Evolutionary conservation across 192 early-diverging fungal species (phyloP), one percentile per base, ranked within the genome.

Genomic region (Geranomyces variabilis): DNA sequence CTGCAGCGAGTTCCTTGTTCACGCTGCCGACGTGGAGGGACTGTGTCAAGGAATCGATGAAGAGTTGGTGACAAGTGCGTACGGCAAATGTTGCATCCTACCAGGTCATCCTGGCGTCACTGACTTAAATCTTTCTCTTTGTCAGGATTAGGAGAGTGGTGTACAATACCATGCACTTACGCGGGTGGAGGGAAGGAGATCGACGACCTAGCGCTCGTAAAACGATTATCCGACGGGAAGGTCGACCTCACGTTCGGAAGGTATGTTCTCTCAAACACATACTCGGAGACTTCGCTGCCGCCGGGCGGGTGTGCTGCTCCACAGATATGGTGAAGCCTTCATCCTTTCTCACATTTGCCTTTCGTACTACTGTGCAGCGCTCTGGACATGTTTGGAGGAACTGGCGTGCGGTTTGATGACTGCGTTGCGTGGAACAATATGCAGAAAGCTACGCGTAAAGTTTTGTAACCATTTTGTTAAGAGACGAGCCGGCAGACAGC

Each of bases 21-120:
- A 99, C 77, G 97, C 97, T 0, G 95, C 97, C 1, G 96, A 99
- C 75, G 96, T 99, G 29, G 97, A 99, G 72, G 97, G 97, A 3
- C 80, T 98, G 29, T 97, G 95, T 76, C 83, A 90, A 49, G 97
- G 97, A 10, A 93, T 99, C 63, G 97, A 99, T 68, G 78, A 84
- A 67, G 87, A 89, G 9, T 89, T 99, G 28, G 97, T 99, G 0
- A 64, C 82, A 80, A 72, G 88, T 87, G 69, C 66, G 77, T 69
- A 8, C 13, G 36, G 5, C 36, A 24, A 69, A 58, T 43, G 28
- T 36, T 31, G 53, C 19, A 21, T 24, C 55, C 10, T 31, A 21
- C 12, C 30, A 49, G 19, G 22, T 58, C 64, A 0, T 63, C 22
- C 36, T 7, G 8, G 61, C 28, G 24, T 36, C 7, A 6, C 31